Evolutionary conservation across 108 stramenopile species (phyloP).

Genomic region (Skeletonema potamos): DNA sequence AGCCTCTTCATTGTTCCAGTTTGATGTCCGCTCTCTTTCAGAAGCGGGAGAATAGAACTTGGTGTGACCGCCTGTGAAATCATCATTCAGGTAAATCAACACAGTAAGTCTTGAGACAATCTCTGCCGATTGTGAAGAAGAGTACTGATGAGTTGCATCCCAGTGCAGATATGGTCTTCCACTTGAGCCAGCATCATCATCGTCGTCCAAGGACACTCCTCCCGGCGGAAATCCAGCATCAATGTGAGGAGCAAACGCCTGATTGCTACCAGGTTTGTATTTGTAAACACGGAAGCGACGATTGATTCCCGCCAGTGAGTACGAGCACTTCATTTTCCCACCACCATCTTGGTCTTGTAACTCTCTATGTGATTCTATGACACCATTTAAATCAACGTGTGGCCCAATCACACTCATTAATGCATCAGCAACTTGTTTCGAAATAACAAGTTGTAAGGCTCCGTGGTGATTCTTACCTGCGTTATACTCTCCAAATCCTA

Average conservation of each 20-base stretch:
- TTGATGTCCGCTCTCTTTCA: slow-evolving; percentile 11
- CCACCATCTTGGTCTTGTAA: neutral
- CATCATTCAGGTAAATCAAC: slow-evolving; percentile 86
- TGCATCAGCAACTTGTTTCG: slow-evolving; percentile 47
- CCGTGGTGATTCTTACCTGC: slow-evolving; percentile 81
- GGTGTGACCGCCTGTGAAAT: slow-evolving; percentile 86
- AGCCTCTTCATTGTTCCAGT: slow-evolving; percentile 6
- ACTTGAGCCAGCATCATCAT: slow-evolving; percentile 12
- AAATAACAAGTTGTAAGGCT: slow-evolving; percentile 74
- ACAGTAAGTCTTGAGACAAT: slow-evolving; percentile 78
- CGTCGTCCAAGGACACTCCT: slow-evolving; percentile 60
- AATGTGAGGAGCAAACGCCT: slow-evolving; percentile 86
- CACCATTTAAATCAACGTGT: slow-evolving; percentile 59
- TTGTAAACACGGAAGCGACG: slow-evolving; percentile 79
- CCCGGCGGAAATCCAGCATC: slow-evolving; percentile 89
- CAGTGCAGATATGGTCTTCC: slow-evolving; percentile 23
- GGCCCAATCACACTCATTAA: slow-evolving; percentile 52
- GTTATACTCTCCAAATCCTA: slow-evolving; percentile 66
- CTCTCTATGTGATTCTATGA: slow-evolving; percentile 36
- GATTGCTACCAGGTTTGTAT: slow-evolving; percentile 54
- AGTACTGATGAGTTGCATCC: slow-evolving; percentile 50
- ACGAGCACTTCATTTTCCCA: slow-evolving; percentile 6
- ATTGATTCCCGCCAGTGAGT: slow-evolving; percentile 64
- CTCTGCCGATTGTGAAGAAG: slow-evolving; percentile 27
- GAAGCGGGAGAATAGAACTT: slow-evolving; percentile 69